Evolutionary conservation across 768 basidiomycete genomes (phyloP), one percentile per base, ranked within the genome.

Genomic region (Multifurca ochricompacta): DNA sequence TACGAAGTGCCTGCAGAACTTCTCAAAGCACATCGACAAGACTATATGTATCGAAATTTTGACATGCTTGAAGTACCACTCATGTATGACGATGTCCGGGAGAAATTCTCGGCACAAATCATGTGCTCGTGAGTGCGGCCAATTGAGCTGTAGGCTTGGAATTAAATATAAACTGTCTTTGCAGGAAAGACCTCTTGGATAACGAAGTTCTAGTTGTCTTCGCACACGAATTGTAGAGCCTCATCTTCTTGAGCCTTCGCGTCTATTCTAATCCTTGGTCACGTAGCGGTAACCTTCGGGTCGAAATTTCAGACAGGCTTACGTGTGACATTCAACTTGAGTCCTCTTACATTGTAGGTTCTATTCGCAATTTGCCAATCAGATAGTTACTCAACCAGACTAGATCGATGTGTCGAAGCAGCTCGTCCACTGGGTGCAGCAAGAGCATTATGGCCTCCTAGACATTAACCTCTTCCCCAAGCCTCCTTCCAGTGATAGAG

Each of bases 401-500:
- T 62, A 98, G 95, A 75, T 95, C 48, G 91, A 96, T 68, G 83
- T 84, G 51, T 90, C 89, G 2, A 87, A 85, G 66, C 72, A 81
- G 53, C 74, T 98, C 8, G 75, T 97, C 42, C 71, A 74, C 13
- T 96, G 93, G 94, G 76, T 86, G 4, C 79, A 72, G 48, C 70
- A 63, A 18, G 76, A 82, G 60, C 75, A 77, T 2, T 95, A 82
- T 64, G 79, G 82, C 0, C 70, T 97, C 6, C 71, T 98, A 14
- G 96, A 99, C 66, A 78, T 93, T 46, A 97, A 97, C 66, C 71
- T 97, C 36, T 85, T 77, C 65, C 78, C 85, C 2, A 84, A 81
- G 30, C 45, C 36, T 32, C 34, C 34, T 42, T 37, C 41, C 44
- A 47, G 32, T 25, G 34, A 31, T 23, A 21, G 40, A 51, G 66